Evolutionary conservation across 768 basidiomycete species (phyloP), one percentile per base, ranked within the genome.

Genomic region (Coprinellus micaceus): DNA sequence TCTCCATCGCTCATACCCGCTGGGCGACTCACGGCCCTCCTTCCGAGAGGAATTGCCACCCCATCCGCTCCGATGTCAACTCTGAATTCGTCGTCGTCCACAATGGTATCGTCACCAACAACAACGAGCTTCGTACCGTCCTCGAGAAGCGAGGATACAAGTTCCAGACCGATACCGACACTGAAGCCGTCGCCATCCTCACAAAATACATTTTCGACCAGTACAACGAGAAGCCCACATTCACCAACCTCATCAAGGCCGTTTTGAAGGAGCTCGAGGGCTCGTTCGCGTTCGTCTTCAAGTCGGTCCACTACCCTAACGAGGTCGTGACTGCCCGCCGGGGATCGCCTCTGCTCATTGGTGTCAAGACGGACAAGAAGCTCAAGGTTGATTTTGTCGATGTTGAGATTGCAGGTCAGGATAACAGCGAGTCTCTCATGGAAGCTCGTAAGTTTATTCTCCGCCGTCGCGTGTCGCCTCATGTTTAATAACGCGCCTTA

Each of bases 361-460:
- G 97, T 76, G 96, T 99, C 68, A 98, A 98, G 86, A 98, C 97
- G 17, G 96, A 99, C 70, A 95, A 97, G 82, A 98, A 98, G 74
- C 83, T 99, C 66, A 99, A 99, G 80, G 96, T 98, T 37, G 97
- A 99, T 76, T 98, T 99, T 64, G 96, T 99, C 46, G 97, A 98
- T 73, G 97, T 99, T 55, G 95, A 98, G 71, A 85, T 98, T 64
- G 85, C 89, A 30, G 86, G 86, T 39, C 82, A 89, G 43, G 88
- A 91, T 60, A 76, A 63, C 64, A 75, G 69, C 39, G 74, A 74
- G 53, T 72, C 63, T 3, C 69, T 72, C 57, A 64, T 70, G 46
- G 77, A 79, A 24, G 60, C 70, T 58, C 66, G 77, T 80, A 62
- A 67, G 79, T 74, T 26, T 46, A 15, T 15, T 41, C 28, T 50